Evolutionary conservation across 768 basidiomycete genomes (phyloP), one percentile per base, ranked within the genome.

Genomic region (Hygrophorus russula): DNA sequence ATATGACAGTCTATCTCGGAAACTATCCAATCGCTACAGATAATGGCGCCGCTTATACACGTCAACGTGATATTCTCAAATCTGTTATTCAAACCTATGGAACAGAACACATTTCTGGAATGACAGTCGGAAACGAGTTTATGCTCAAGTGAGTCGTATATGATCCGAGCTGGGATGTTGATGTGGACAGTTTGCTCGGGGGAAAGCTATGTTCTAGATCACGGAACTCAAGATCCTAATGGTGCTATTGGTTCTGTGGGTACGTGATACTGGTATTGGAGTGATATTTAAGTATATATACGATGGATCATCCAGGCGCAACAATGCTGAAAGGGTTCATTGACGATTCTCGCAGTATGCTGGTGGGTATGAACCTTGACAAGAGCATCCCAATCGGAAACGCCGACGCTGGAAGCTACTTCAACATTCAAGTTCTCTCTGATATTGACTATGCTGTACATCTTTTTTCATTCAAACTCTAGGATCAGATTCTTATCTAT

Each of bases 121-220:
- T 97, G 30, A 92, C 83, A 10, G 92, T 96, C 29, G 92, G 94
- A 28, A 94, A 96, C 56, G 91, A 94, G 62, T 89, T 76, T 57
- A 86, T 90, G 56, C 70, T 92, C 39, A 76, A 91, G 78, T 82
- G 38, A 2, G 71, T 63, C 6, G 32, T 24, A n/a, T 36, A 12
- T 51, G 17, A 43, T 45, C 32, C 2, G 36, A 7, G 29, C 19
- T 14, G 9, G 19, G 18, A 32, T 13, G 8, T 14, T 7, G n/a
- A n/a, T 28, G 18, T 36, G 18, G 36, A 34, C 27, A 43, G 44
- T 50, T 37, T 36, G 4, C n/a, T 14, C 3, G 19, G 27, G n/a
- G 17, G 28, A 36, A 49, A 87, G 84, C 57, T 83, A 78, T 49
- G 57, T 89, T 32, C 74, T 56, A 20, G 62, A 53, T 1, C 68